Conservation (phyloP, 2,329 filamentous ascomycete genomes). For the Aspergillus pseudoterreus region DNA sequence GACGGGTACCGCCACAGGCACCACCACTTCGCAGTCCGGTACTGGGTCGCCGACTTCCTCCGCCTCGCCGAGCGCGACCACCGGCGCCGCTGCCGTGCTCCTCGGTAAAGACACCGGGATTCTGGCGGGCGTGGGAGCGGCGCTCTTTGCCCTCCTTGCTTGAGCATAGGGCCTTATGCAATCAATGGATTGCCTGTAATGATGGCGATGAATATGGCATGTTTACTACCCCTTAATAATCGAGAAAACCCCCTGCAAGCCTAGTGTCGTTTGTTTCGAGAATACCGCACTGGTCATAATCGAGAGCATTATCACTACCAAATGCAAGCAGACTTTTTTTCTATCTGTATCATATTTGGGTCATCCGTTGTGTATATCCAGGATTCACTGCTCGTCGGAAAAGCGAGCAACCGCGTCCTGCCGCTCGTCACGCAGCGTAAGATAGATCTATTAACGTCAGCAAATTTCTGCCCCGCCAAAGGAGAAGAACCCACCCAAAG, state of each 20-base stretch:
- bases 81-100: conserved; percentile 17
- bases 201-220: not conserved
- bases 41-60: not conserved
- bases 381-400: conserved; percentile 16
- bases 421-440: conserved; percentile 36
- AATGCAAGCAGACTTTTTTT: not conserved
- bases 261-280: not conserved
- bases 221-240: too few relatives aligned
- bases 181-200: not conserved
- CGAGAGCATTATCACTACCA: not conserved
- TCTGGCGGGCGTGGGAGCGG: conserved; percentile 29
- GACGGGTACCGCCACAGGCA: not conserved
- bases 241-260: not conserved
- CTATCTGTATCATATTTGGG: not conserved
- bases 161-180: conserved; percentile 7
- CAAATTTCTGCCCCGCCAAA: conserved; percentile 1
- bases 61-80: conserved; percentile 17
- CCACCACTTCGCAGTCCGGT: conserved; percentile 9
- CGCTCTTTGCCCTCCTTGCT: conserved; percentile 26
- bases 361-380: too few relatives aligned
- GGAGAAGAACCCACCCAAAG: conserved; percentile 64
- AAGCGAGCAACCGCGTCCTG: conserved; percentile 26
- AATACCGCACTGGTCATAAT: too few relatives aligned
- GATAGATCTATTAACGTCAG: conserved; percentile 25
- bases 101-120: conserved; percentile 23